Conservation (phyloP, 768 basidiomycete species). For the Hericium rajendrae region DNA sequence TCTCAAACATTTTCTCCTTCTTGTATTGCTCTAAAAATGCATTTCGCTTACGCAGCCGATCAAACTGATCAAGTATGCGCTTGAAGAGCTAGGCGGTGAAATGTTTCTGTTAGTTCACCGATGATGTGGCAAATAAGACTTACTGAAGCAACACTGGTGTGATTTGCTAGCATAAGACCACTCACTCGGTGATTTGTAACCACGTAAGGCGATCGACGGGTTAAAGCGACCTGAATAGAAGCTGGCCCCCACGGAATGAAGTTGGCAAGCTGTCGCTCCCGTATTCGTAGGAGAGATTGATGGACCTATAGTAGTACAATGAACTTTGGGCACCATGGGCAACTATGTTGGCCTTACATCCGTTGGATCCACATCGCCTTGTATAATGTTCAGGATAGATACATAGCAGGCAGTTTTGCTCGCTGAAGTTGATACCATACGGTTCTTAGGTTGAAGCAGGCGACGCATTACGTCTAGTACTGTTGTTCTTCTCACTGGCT, state of each 20-base stretch:
- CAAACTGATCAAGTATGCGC: conserved; percentile 93
- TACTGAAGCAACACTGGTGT: conserved; percentile 96
- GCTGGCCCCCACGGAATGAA: conserved; percentile 99
- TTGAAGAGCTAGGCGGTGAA: conserved; percentile 65
- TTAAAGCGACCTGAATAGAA: conserved; percentile 94
- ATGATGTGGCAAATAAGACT: conserved; percentile 19
- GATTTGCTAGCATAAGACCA: conserved; percentile 97
- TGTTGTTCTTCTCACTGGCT: conserved; percentile 91
- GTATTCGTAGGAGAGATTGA: conserved; percentile 92
- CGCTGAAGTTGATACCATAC: conserved; percentile 92
- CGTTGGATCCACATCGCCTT: conserved; percentile 96
- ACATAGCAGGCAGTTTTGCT: conserved; percentile 94
- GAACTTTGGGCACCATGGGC: background rate
- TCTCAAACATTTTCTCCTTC: conserved; percentile 92
- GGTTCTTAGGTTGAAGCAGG: conserved; percentile 93
- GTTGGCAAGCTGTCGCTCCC: conserved; percentile 91
- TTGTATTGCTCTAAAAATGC: conserved; percentile 98
- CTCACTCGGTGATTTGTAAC: conserved; percentile 89
- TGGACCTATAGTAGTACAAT: conserved; percentile 55
- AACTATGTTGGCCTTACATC: conserved; percentile 47
- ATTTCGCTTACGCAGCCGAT: conserved; percentile 74
- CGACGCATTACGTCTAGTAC: conserved; percentile 98
- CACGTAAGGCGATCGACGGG: conserved; percentile 83
- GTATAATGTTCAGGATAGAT: conserved; percentile 96
- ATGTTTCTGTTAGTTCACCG: too few relatives aligned